Evolutionary conservation across 1,139 yeast genomes (phyloP), one percentile per base, ranked within the genome.

Genomic region (Debaryomyces nepalensis): DNA sequence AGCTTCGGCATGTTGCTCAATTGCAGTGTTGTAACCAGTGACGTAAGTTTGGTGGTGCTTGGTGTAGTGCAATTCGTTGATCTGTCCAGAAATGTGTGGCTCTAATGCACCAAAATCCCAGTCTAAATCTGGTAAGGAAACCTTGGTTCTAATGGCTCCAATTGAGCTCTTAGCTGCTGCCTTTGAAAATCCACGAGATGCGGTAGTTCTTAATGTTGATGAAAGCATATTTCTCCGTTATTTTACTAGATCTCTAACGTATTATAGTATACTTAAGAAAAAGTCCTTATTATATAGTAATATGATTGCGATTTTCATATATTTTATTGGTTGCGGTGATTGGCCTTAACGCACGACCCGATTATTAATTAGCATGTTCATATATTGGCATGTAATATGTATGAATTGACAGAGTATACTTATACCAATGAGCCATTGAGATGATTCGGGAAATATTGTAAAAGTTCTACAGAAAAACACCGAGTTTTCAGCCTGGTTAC

Each of bases 41-140:
- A 89, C 97, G 60, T 91, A 91, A 27, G 97, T 87, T 69, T 89
- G 96, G 68, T 91, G 97, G 70, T 91, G 98, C 75, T 91, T 90
- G 55, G 84, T 75, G 79, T 91, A 85, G 73, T 91, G 98, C 42
- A 86, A 59, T 68, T 89, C 96, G 68, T 89, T 91, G 70, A 91
- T 90, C 63, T 87, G 81, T 40, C 90, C 96, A 33, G 96, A 84
- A 57, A 91, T 89, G 70, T 72, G 79, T 45, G 98, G 98, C 72
- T 91, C 98, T 48, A 91, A 77, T 18, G 93, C 97, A 53, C 81
- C 87, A 57, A 82, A 90, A 61, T 85, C 95, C 79, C 86, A 91
- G 64, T 84, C 89, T 60, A 91, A 78, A 54, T 86, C 90, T 44
- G 97, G 97, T 58, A 91, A 76, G 27, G 87, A 76, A 42, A 85